phyloP scores from a whole-genome alignment of 1,284 basidiomycete species.

The Fomitiporia mediterranea region DNA sequence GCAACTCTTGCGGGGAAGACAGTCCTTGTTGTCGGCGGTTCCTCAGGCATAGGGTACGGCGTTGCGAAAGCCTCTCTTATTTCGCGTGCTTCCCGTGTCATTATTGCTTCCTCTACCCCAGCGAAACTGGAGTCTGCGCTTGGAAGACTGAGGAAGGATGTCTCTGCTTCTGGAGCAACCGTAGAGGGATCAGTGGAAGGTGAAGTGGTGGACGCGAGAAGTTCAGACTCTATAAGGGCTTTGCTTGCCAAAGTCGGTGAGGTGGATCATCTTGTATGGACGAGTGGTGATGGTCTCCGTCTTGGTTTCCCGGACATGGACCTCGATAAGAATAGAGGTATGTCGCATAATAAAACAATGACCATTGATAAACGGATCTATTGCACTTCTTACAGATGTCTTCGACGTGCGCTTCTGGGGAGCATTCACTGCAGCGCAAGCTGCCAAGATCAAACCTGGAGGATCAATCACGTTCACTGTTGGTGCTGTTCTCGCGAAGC shows the following conservation, averaged over 20 bases:
- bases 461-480: conserved; percentile 21
- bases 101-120: conserved; percentile 17
- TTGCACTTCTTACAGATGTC: not conserved
- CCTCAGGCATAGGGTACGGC: conserved; percentile 19
- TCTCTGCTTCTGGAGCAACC: not conserved
- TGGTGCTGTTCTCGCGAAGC: conserved; percentile 21
- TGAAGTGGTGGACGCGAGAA: conserved; percentile 17
- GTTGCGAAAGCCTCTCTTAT: conserved; percentile 19
- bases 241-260: conserved; percentile 19
- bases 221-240: conserved; percentile 9
- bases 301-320: conserved; percentile 15
- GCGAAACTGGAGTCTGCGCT: conserved; percentile 10
- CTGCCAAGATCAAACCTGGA: conserved; percentile 19
- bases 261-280: conserved; percentile 24
- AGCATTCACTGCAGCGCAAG: conserved; percentile 21
- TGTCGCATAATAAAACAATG: not conserved
- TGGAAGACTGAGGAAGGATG: conserved; percentile 6
- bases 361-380: not conserved
- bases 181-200: conserved; percentile 17
- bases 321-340: conserved; percentile 17
- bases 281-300: conserved; percentile 19
- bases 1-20: conserved; percentile 11
- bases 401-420: conserved; percentile 25
- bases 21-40: conserved; percentile 17
- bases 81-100: conserved; percentile 12